Evolutionary conservation across 805 yeast species (phyloP), one percentile per base, ranked within the genome.

Genomic region (Metschnikowia lochheadii): DNA sequence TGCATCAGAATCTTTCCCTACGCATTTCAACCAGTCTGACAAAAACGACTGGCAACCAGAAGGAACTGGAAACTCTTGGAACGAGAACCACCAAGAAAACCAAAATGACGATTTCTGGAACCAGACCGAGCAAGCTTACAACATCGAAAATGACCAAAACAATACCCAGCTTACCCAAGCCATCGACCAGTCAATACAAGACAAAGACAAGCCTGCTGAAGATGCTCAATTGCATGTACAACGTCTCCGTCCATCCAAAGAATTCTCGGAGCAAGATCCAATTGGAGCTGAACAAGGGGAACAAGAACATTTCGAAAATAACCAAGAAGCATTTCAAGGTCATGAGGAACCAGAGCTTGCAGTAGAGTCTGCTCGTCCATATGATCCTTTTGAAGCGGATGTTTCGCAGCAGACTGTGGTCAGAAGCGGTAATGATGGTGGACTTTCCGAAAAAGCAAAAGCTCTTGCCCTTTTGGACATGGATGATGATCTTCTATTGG

Each of bases 401-500:
- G n/a, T 37, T 8, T 37, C 41, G 14, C 41, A 37, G 10, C 48
- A 44, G 17, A 44, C 48, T 17, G 48, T 44, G 33, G 20, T 44
- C 14, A 36, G 42, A 37, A 26, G 31, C 20, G 48, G 17, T 11
- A 32, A n/a, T 10, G 39, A 20, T 31, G 5, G 33, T 14, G 40
- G 11, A 10, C 10, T 38, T 29, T 10, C 49, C 8, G 53, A 49
- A 38, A 48, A 48, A 46, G 50, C 47, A 33, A 56, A 53, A 46
- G 55, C 46, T 7, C 52, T 49, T 31, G 56, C 52, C 32, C 38
- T 56, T 15, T 50, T 63, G 53, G 65, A 63, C 33, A 46, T 67
- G 54, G 68, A 66, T 40, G 71, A 66, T 38, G 72, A 68, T 51
- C 58, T 67, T 36, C 55, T 67, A 39, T 54, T 66, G 44, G 64